Percentiles rank a stretch among this genome's conserved stretches.
phyloP scores from a whole-genome alignment of 2,329 filamentous ascomycete genomes.

The Lecanosticta acicola region DNA sequence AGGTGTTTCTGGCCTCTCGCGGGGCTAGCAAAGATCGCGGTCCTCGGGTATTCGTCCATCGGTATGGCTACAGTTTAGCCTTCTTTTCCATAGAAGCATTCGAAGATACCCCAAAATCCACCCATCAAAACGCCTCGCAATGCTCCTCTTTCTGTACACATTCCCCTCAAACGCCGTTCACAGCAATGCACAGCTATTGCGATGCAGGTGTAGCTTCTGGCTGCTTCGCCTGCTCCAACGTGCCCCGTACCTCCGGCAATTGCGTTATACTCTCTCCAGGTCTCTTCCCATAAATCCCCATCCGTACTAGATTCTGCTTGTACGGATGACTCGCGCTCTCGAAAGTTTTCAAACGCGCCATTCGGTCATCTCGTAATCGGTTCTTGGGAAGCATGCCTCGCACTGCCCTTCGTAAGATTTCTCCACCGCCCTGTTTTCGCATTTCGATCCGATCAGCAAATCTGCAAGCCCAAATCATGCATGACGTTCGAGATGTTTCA shows the following conservation, averaged over 20 bases:
- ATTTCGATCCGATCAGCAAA: no score
- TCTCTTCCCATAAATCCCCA: conserved; percentile 38
- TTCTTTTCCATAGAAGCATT: conserved; percentile 1
- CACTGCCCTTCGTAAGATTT: conserved; percentile 86
- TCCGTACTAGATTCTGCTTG: conserved; percentile 75
- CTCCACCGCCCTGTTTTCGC: conserved; percentile 60
- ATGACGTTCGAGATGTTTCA: no score
- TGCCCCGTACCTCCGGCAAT: conserved; percentile 35
- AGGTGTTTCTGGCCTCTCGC: not conserved
- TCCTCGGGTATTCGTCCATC: not conserved
- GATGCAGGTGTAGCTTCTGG: conserved; percentile 3
- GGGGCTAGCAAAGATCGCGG: not conserved
- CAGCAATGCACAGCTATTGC: conserved; percentile 1
- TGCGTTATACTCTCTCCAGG: conserved; percentile 24
- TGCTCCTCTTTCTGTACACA: not conserved
- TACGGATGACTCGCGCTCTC: conserved; percentile 92
- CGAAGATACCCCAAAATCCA: not conserved
- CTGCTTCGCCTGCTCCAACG: conserved; percentile 22
- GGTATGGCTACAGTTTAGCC: not conserved
- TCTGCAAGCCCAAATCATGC: no score
- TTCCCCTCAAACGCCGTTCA: no score
- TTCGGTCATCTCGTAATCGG: conserved; percentile 74
- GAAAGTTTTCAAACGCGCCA: conserved; percentile 86
- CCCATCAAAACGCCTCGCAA: conserved; percentile 13
- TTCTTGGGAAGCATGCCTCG: conserved; percentile 99